Evolutionary conservation across 306 rosid genomes (phyloP), one percentile per base, ranked within the genome.

Genomic region (Cucumis hystrix): DNA sequence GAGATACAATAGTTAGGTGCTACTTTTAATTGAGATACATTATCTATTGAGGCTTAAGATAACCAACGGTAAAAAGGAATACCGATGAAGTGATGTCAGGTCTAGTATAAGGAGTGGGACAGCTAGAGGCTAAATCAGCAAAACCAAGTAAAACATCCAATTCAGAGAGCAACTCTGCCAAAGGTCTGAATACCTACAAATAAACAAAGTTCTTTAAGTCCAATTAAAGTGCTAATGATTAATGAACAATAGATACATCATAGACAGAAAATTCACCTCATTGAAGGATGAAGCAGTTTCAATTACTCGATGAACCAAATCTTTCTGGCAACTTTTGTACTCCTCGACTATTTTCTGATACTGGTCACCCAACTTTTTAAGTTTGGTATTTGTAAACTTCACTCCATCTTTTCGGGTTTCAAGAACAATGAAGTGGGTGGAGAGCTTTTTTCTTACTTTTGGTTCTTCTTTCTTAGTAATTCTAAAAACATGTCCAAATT

Each of bases 381-480:
- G 99, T 86, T 87, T 95, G 17, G 96, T 86, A 75, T 89, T 92
- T n/a, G 97, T 92, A 83, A 95, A 95, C 82, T 92, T 95, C 84
- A 95, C 96, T 80, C 99, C 99, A 87, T 95, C 99, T 83, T 95
- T 95, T 71, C 97, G 89, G 60, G 97, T 95, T 87, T 95, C 99
- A 77, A 95, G 93, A 72, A 92, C 91, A 83, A 92, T 88, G 84
- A 90, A 92, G 79, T 92, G 97, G 77, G 96, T 86, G 60, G 87
- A 88, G 76, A 95, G 97, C 87, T 92, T 90, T 81, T 92, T 95
- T 86, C 99, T 87, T 83, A 92, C 84, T 89, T 95, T 95, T 57
- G 97, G 99, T 84, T 95, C 99, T 83, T 95, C 97, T 88, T 92
- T 92, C 88, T 95, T 90, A 61, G 99, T 95, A 83, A 92, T 95